Percentiles rank a stretch among this genome's conserved stretches.
phyloP scores from a whole-genome alignment of 2,329 filamentous ascomycete species.

The Clathrospora elynae region DNA sequence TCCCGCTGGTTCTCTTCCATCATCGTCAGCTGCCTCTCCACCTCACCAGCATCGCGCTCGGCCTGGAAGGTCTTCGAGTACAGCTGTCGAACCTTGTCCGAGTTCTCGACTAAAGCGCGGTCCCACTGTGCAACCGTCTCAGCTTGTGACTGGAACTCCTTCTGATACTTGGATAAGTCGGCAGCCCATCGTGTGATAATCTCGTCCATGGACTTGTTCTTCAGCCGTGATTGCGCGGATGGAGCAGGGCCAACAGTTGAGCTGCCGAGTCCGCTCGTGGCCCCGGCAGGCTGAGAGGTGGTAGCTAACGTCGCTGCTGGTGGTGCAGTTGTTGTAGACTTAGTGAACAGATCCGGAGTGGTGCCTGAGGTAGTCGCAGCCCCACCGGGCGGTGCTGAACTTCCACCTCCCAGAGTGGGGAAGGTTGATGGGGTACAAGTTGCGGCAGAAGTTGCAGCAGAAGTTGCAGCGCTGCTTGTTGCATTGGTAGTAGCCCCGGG shows the following conservation, averaged over 20 bases:
- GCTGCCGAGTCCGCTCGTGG: conserved; percentile 60
- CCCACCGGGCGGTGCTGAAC: conserved; percentile 23
- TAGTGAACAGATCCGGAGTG: conserved; percentile 28
- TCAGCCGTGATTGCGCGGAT: conserved; percentile 80
- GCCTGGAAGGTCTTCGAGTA: conserved; percentile 93
- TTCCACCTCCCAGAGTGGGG: conserved; percentile 23
- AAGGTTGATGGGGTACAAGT: conserved; percentile 29
- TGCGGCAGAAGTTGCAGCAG: conserved; percentile 25
- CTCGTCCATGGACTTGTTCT: conserved; percentile 99
- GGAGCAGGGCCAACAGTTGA: conserved; percentile 83
- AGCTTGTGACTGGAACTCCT: conserved; percentile 92
- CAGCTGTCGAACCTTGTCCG: conserved; percentile 90
- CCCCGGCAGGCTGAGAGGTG: conserved; percentile 32
- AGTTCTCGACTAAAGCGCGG: conserved; percentile 87
- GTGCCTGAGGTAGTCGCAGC: conserved; percentile 19
- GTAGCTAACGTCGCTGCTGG: conserved; percentile 27
- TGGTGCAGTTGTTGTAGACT: conserved; percentile 27
- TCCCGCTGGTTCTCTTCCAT: conserved; percentile 95
- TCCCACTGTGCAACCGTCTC: conserved; percentile 90
- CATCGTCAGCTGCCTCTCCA: conserved; percentile 85
- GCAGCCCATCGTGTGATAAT: conserved; percentile 97
- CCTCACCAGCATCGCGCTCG: conserved; percentile 88
- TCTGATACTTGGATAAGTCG: conserved; percentile 93
- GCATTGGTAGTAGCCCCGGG: conserved; percentile 27
- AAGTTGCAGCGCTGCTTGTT: conserved; percentile 20